These are phyloP conservation scores for Trichophyton mentagrophytes DNA, from an alignment of 2,329 filamentous ascomycete species.

Conservation along the genomic window DNA sequence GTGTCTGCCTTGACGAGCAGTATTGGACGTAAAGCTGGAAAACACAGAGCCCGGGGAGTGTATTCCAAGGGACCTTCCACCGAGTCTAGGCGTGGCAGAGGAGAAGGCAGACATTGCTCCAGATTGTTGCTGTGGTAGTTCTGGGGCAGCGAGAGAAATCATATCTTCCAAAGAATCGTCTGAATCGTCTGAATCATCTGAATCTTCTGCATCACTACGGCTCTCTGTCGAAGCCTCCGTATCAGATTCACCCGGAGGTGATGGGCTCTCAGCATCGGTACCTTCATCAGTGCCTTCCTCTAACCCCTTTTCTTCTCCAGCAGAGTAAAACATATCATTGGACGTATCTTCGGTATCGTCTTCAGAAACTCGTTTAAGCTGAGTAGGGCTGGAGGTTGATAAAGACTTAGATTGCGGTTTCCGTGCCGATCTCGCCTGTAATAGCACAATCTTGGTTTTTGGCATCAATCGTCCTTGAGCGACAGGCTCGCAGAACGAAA, in stretches of 20 bases:
- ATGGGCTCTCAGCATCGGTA: slow-evolving; percentile 41
- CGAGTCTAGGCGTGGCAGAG: slow-evolving; percentile 66
- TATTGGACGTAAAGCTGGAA: slow-evolving; percentile 75
- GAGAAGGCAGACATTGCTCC: slow-evolving; percentile 70
- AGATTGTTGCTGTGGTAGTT: slow-evolving; percentile 61
- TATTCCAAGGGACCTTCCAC: slow-evolving; percentile 55
- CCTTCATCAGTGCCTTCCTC: slow-evolving; percentile 32
- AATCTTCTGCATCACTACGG: slow-evolving; percentile 80
- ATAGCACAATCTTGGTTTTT: slow-evolving; percentile 68
- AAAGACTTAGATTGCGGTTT: slow-evolving; percentile 21
- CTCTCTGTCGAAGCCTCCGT: slow-evolving; percentile 36
- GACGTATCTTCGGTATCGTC: slow-evolving; percentile 65
- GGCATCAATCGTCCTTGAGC: slow-evolving; percentile 70
- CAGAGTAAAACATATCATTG: slow-evolving; percentile 86
- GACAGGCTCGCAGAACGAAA: slow-evolving; percentile 88
- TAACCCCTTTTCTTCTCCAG: slow-evolving; percentile 58
- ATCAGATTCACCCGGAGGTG: slow-evolving; percentile 49
- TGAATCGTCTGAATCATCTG: slow-evolving; percentile 60
- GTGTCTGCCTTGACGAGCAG: slow-evolving; percentile 58
- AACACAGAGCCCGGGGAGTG: slow-evolving; percentile 79
- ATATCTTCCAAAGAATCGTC: slow-evolving; percentile 89
- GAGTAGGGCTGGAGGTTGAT: slow-evolving; percentile 37
- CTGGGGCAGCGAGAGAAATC: slow-evolving; percentile 74
- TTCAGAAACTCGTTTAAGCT: slow-evolving; percentile 47
- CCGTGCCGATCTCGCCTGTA: slow-evolving; percentile 38